A percentile compares a stretch with the other conserved stretches of the same genome.
These are phyloP conservation scores for Jacaranda mimosifolia DNA, from an alignment of 257 asterid genomes.

Conservation along the genomic window DNA sequence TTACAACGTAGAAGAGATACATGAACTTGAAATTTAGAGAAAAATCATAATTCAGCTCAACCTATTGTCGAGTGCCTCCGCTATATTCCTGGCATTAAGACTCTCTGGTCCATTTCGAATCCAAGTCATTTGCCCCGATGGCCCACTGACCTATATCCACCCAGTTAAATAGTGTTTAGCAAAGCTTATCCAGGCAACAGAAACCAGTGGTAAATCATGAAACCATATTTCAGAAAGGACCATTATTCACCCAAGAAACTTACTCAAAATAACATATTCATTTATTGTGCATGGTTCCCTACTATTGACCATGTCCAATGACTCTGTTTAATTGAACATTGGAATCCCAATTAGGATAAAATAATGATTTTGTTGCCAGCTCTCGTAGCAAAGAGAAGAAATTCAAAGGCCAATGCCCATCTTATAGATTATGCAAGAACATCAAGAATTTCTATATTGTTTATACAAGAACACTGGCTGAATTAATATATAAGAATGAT, in stretches of 20 bases:
- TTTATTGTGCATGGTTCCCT: neutral
- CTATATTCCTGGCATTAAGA: conserved; percentile 71
- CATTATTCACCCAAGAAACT: conserved; percentile 4
- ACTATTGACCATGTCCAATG: conserved; percentile 3
- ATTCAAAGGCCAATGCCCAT: neutral
- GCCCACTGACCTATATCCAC: conserved; percentile 81
- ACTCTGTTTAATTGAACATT: conserved; percentile 10
- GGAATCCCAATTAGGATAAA: neutral
- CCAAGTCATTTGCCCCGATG: conserved; percentile 97
- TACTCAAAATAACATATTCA: neutral
- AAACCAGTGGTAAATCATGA: conserved; percentile 18
- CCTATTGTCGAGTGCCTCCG: conserved; percentile 88
- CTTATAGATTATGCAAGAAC: neutral
- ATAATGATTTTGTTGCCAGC: neutral
- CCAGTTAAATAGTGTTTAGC: conserved; percentile 27
- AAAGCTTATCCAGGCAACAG: conserved; percentile 25
- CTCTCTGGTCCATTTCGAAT: conserved; percentile 88
- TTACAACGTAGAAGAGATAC: conserved; percentile 8
- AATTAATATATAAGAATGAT: neutral
- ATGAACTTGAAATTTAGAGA: conserved; percentile 23
- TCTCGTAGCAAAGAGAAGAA: conserved; percentile 4
- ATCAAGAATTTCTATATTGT: neutral
- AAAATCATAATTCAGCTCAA: conserved; percentile 37
- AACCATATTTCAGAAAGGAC: conserved; percentile 16
- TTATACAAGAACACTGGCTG: no score